Evolutionary conservation across 2,329 filamentous ascomycete species (phyloP), one percentile per base, ranked within the genome.

Genomic region (Bimuria novae-zelandiae): DNA sequence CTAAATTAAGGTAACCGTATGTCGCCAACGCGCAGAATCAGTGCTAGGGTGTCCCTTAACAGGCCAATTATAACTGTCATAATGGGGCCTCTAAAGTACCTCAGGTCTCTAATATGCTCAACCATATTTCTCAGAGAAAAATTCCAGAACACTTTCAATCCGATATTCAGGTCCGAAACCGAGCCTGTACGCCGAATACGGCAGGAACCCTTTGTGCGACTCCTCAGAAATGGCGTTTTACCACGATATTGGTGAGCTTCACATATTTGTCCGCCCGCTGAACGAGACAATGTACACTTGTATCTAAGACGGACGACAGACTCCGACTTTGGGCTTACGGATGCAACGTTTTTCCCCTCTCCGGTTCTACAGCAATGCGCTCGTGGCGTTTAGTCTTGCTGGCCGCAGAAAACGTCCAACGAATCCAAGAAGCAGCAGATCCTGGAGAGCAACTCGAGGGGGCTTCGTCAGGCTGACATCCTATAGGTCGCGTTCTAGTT

Each of bases 1-100:
- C 55, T 54, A 60, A 37, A 55, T 57, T 56, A 59, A 57, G 59
- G 53, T 51, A 57, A 52, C 54, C 51, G 35, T 42, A 49, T 37
- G 51, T 53, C 52, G 47, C 49, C 54, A 55, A 51, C 40, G 21
- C 49, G 44, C 36, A 55, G 23, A 55, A 59, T 54, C 48, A 36
- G 43, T 48, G 16, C 55, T 42, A 49, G 56, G 59, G 35, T 52
- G n/a, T 17, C 14, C 11, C 27, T 14, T 16, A 10, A 11, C 43
- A 32, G 29, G 17, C 59, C 55, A 59, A 49, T 58, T 14, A 51
- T 35, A 50, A 21, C 11, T 0, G 11, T 23, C 29, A 30, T 21
- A 29, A 40, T 40, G 10, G 22, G 17, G 23, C 8, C 19, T 50
- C 37, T 29, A 56, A 58, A 51, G 55, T 53, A 60, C 29, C 32